Evolutionary conservation across 2,329 filamentous ascomycete species (phyloP).

Genomic region (Colletotrichum limetticola): DNA sequence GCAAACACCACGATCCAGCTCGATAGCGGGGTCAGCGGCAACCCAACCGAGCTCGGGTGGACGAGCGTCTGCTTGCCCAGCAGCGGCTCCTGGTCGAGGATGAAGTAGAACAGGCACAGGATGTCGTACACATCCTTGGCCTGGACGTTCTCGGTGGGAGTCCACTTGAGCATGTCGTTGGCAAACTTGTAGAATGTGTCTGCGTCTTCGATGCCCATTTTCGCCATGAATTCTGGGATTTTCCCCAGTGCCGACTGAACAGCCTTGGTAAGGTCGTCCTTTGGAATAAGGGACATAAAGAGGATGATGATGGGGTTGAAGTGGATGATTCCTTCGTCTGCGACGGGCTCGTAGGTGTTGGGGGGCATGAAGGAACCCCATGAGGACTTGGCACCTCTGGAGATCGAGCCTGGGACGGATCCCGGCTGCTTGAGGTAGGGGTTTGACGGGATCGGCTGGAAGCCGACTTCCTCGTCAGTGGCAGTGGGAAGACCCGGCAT

Average conservation of each 20-base stretch:
- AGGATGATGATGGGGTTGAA: constrained; percentile 40
- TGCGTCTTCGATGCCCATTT: constrained; percentile 37
- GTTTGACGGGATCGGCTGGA: constrained; percentile 36
- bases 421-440: background rate
- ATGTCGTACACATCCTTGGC: constrained; percentile 49
- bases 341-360: constrained; percentile 13
- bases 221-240: constrained; percentile 39
- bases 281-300: constrained; percentile 35
- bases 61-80: constrained; percentile 37
- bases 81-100: constrained; percentile 48
- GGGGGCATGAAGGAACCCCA: background rate
- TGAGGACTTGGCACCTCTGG: background rate
- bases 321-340: constrained; percentile 14
- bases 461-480: constrained; percentile 37
- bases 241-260: constrained; percentile 34
- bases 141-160: constrained; percentile 46
- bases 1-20: constrained; percentile 52
- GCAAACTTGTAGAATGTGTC: constrained; percentile 40
- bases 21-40: constrained; percentile 46
- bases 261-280: constrained; percentile 30
- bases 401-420: background rate
- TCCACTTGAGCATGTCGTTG: constrained; percentile 48
- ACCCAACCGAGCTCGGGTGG: constrained; percentile 40
- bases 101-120: constrained; percentile 52
- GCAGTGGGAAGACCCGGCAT: constrained; percentile 39